Base-by-base conservation (phyloP, 371 early-diverging fungal species). In the Mortierella sp. region DNA sequence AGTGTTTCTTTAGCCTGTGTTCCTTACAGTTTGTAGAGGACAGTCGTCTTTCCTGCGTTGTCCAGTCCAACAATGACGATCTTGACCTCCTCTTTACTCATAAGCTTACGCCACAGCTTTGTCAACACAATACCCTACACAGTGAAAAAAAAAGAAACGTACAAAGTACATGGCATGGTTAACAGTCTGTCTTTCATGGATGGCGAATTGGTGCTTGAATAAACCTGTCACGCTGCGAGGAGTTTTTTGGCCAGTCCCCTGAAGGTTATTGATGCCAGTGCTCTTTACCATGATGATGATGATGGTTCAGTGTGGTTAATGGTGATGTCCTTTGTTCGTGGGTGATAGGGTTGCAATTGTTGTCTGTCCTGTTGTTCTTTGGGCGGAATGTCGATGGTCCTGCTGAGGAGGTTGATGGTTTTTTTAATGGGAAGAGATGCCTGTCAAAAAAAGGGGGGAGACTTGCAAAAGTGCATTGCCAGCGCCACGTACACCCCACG, bases 11-110 rank as follows among this genome's bases (percentile, higher is more conserved):
- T n/a, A n/a, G n/a, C n/a, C n/a, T 34, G 37, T 41, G 2, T 19
- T 63, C 14, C 85, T 64, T 90, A 89, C 88, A 92, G 71, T 64
- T 87, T 88, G 72, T 90, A 86, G 29, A 93, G 79, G 29, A 93
- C 85, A 26, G 92, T 91, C 0, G 92, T 94, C 76, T 94, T 94
- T 41, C 94, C 94, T 52, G 93, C 91, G 87, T 93, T 93, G 79
- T 94, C 93, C 66, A 92, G 79, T 10, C 94, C 94, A 10, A 93
- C 87, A 45, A 93, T 86, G 31, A 93, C 86, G 61, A 94, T 88
- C 85, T 89, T 92, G 74, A 86, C 86, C 63, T 88, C 86, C 40
- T 88, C 87, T 64, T 86, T 77, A 58, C 87, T 86, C 72, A 76
- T 77, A 45, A 86, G 77, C 75, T 69, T 78, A 39, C 87, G 81